These are phyloP conservation scores for Phytophthora crassamura DNA, from an alignment of 352 stramenopile genomes.

Conservation along the genomic window DNA sequence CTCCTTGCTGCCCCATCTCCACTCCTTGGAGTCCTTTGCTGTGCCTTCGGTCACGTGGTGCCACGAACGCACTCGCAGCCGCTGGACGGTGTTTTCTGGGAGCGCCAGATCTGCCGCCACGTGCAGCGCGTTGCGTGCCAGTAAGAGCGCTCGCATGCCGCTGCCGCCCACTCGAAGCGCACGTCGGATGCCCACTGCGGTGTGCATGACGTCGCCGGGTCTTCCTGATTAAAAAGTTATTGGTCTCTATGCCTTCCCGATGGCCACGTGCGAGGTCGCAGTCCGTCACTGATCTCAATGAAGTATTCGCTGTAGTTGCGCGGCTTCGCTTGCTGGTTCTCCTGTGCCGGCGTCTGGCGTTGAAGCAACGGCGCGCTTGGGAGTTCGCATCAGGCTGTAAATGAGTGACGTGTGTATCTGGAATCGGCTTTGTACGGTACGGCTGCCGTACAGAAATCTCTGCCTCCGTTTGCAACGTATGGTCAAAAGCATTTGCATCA, in stretches of 20 bases:
- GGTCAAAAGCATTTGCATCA: too few species aligned
- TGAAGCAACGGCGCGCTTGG: constrained; percentile 11
- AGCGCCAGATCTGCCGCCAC: not conserved
- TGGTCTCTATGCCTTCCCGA: constrained; percentile 2
- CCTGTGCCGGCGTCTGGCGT: not conserved
- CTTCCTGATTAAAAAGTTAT: not conserved
- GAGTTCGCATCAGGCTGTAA: constrained; percentile 9
- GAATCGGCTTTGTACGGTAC: constrained; percentile 8
- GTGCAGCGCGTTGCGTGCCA: constrained; percentile 19
- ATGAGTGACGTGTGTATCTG: constrained; percentile 23
- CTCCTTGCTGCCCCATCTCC: not conserved
- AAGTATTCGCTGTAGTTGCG: not conserved
- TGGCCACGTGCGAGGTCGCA: not conserved
- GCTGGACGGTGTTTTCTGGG: not conserved
- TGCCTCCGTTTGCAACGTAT: too few species aligned
- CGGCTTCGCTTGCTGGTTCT: constrained; percentile 3
- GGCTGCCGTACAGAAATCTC: too few species aligned
- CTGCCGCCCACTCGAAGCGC: constrained; percentile 18
- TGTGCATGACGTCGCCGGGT: constrained; percentile 3
- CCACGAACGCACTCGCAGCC: not conserved
- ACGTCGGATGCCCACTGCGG: constrained; percentile 1
- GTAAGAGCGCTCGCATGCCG: not conserved
- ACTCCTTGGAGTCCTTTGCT: not conserved
- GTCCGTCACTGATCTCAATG: constrained; percentile 6
- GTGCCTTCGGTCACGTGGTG: constrained; percentile 5